Evolutionary conservation across 208 protist genomes (phyloP), one percentile per base, ranked within the genome.

Genomic region (Herpetomonas samuelpessoai): DNA sequence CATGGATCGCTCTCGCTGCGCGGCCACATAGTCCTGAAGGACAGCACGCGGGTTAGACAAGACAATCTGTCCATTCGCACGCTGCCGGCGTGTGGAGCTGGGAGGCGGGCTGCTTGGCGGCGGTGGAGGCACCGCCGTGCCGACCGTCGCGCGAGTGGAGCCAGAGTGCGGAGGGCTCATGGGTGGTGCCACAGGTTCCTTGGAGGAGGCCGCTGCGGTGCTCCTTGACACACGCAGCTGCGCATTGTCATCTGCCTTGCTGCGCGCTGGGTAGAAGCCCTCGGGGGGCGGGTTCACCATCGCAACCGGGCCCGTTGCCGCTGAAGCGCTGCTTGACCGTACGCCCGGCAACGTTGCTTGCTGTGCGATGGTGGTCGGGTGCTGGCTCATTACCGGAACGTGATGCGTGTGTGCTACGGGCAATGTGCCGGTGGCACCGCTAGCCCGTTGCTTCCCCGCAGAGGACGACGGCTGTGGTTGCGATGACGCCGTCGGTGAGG

Each of bases 21-120:
- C 68, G 44, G 81, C 53, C 16, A 73, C 69, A 58, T 76, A 89
- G 59, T 86, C 81, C 21, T 62, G 57, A 24, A 81, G 38, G 4
- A 68, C 41, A 0, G 60, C 65, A 3, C 63, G 47, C 30, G 64
- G 71, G 48, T 58, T 56, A 46, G 60, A 45, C 24, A 78, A 46
- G 10, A 65, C 49, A 26, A 74, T 27, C 25, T 39, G 35, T 1
- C 57, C 65, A 28, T 67, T 74, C 2, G 25, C 48, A 1, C 58
- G 18, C 24, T 54, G 46, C 53, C 54, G 48, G 26, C 60, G 21
- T 68, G 65, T 27, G 28, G 27, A 2, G 67, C 46, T 2, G 41
- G 24, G 22, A 1, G 31, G 27, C 22, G 52, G n/a, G 39, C 31
- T 19, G 27, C 10, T 19, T 29, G 45, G 3, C 28, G 4, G 1